Percentiles rank a stretch among this genome's conserved stretches.
These are phyloP conservation scores for Grosmannia huntii DNA, from an alignment of 2,329 filamentous ascomycete genomes.

Conservation along the genomic window DNA sequence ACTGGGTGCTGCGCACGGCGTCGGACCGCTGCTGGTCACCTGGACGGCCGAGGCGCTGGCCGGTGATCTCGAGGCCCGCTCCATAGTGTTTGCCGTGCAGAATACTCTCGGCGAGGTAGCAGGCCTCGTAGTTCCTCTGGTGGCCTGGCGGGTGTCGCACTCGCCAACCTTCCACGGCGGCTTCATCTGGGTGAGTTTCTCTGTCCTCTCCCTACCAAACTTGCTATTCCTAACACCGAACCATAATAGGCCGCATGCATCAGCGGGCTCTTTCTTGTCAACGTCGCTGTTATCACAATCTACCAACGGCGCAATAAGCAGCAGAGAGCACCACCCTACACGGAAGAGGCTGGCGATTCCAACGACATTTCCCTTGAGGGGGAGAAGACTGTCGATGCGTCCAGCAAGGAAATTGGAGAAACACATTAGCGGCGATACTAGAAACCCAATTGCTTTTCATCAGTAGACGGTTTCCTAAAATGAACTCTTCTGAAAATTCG, in stretches of 20 bases:
- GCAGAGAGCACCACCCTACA: neutral
- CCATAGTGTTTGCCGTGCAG: constrained; percentile 13
- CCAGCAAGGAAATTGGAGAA: neutral
- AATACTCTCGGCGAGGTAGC: constrained; percentile 13
- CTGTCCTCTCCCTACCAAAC: neutral
- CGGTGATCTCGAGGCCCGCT: constrained; percentile 12
- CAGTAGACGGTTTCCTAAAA: too few species aligned
- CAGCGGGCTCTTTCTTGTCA: neutral
- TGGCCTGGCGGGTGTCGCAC: constrained; percentile 8
- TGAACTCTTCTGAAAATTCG: too few species aligned
- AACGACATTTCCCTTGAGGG: neutral
- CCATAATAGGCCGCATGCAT: neutral
- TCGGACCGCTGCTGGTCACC: constrained; percentile 1
- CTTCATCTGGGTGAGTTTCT: constrained; percentile 1
- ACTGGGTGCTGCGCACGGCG: neutral
- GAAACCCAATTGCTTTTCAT: neutral
- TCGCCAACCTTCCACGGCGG: constrained; percentile 1
- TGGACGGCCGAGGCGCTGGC: constrained; percentile 14
- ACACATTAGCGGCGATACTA: neutral
- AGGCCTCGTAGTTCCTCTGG: constrained; percentile 13
- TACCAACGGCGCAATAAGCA: neutral
- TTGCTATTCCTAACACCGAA: neutral
- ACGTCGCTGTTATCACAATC: neutral
- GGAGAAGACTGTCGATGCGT: neutral
- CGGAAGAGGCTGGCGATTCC: neutral